Conservation (phyloP, 2,329 filamentous ascomycete genomes). For the Diaporthe destruens region DNA sequence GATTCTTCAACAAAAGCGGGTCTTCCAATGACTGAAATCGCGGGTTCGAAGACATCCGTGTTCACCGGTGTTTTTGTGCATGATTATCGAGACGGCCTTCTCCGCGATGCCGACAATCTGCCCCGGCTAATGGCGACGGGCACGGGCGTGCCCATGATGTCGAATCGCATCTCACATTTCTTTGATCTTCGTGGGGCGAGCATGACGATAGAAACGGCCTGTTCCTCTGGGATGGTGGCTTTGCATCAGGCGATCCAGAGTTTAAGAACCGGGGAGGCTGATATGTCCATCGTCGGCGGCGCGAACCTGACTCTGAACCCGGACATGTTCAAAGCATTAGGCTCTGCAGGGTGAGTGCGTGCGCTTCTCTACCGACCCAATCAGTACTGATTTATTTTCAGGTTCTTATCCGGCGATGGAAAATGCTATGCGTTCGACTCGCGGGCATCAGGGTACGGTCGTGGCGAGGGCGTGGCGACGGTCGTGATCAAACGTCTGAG, state of each 20-base stretch:
- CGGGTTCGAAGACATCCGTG: constrained; percentile 50
- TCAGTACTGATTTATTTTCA: neutral
- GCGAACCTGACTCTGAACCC: constrained; percentile 45
- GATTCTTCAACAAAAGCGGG: too few relatives aligned
- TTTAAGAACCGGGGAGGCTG: constrained; percentile 4
- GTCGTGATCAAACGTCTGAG: constrained; percentile 16
- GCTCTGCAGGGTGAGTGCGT: too few relatives aligned
- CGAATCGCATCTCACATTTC: constrained; percentile 58
- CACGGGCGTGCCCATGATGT: constrained; percentile 50
- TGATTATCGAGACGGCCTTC: constrained; percentile 49
- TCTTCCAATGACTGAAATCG: constrained; percentile 43
- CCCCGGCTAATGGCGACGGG: constrained; percentile 53
- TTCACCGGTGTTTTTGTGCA: constrained; percentile 49
- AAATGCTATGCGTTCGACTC: constrained; percentile 10
- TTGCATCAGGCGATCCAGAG: constrained; percentile 21
- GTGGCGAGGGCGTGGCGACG: constrained; percentile 4
- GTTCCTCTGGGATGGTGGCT: constrained; percentile 56
- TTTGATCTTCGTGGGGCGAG: constrained; percentile 57
- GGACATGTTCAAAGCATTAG: constrained; percentile 37
- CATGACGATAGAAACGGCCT: constrained; percentile 61
- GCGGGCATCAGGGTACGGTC: constrained; percentile 18
- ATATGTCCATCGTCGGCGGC: constrained; percentile 44
- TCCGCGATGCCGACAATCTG: constrained; percentile 44
- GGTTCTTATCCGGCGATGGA: neutral
- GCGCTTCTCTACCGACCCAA: too few relatives aligned